phyloP scores from a whole-genome alignment of 495 filamentous ascomycete genomes.

The Oleoguttula mirabilis region DNA sequence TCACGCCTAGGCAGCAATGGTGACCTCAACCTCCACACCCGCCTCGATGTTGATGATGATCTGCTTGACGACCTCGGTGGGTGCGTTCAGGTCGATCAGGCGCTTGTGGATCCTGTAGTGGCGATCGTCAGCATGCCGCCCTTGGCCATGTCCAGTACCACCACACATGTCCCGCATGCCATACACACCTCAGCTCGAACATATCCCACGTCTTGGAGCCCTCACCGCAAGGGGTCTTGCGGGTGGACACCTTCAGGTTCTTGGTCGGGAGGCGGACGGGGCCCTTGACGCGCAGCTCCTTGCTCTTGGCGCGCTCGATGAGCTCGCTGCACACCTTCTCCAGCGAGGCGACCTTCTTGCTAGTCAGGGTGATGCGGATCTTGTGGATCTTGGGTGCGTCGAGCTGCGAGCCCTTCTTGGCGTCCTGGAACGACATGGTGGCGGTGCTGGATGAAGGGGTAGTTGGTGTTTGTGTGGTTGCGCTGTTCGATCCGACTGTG shows the following conservation, averaged over 20 bases:
- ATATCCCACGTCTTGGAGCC: constrained; percentile 99
- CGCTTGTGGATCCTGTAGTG: constrained; percentile 20
- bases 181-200: constrained; percentile 94
- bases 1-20: constrained; percentile 89
- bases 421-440: constrained; percentile 63
- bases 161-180: too few species aligned
- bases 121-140: neutral
- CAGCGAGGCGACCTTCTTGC: constrained; percentile 79
- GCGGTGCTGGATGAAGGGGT: constrained; percentile 10
- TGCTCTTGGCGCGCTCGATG: constrained; percentile 95
- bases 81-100: constrained; percentile 50
- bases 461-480: constrained; percentile 2
- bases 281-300: constrained; percentile 96
- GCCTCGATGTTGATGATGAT: constrained; percentile 99
- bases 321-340: constrained; percentile 98
- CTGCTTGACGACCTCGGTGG: constrained; percentile 99
- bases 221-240: constrained; percentile 97
- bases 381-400: constrained; percentile 90
- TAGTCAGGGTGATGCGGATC: constrained; percentile 96
- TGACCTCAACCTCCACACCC: constrained; percentile 99
- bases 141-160: neutral
- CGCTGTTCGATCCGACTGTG: constrained; percentile 44
- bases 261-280: constrained; percentile 98
- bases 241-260: constrained; percentile 87
- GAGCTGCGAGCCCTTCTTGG: constrained; percentile 78